Evolutionary conservation across 257 asterid genomes (phyloP).

Genomic region (Misopates orontium): DNA sequence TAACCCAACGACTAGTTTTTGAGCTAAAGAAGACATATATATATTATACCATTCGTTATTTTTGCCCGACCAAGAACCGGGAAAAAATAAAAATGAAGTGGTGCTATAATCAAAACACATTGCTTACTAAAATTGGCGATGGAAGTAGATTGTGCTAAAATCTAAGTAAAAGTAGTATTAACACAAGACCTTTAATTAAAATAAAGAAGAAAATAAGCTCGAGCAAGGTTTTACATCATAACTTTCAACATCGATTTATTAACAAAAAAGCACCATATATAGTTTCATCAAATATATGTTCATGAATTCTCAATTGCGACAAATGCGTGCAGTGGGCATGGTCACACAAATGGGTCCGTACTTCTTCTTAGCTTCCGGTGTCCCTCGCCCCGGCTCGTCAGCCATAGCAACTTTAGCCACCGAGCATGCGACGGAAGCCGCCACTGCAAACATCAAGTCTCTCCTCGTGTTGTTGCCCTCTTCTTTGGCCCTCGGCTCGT

Average conservation of each 20-base stretch:
- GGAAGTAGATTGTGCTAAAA: too few species aligned
- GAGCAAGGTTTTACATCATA: not conserved
- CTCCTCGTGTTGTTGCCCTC: constrained; percentile 52
- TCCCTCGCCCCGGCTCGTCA: constrained; percentile 55
- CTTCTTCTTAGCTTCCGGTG: constrained; percentile 60
- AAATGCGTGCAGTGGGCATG: constrained; percentile 68
- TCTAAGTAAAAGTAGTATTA: too few species aligned
- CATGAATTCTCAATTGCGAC: constrained; percentile 38
- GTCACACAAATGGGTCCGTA: constrained; percentile 71
- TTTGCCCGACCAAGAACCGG: too few species aligned
- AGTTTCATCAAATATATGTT: not conserved
- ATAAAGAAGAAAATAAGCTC: too few species aligned
- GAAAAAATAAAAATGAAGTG: too few species aligned
- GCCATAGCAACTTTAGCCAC: constrained; percentile 54
- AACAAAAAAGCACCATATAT: not conserved
- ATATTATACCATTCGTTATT: too few species aligned
- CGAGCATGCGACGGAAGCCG: constrained; percentile 49
- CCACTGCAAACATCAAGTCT: constrained; percentile 56
- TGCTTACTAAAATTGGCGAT: too few species aligned
- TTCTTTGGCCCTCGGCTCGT: constrained; percentile 34
- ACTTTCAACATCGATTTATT: not conserved
- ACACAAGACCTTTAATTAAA: too few species aligned
- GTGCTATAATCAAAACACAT: too few species aligned
- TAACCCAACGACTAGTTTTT: too few species aligned
- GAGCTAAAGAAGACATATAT: too few species aligned